Evolutionary conservation across 225 moss, liverwort and hornwort genomes (phyloP), one percentile per base, ranked within the genome.

Genomic region (Physcomitrellopsis africana): DNA sequence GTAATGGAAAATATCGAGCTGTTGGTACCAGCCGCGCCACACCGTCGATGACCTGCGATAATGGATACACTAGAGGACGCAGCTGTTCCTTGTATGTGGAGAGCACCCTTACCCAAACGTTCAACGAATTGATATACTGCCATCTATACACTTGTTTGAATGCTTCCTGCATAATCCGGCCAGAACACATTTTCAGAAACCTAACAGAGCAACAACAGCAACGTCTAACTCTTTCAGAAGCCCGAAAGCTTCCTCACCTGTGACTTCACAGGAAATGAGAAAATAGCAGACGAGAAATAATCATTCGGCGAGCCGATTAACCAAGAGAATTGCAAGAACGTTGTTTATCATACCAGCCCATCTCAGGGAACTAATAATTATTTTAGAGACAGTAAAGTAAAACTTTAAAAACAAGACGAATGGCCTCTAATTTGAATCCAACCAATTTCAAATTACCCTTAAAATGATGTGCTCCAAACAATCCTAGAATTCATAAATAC

Each of bases 91-190:
- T 84, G 52, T 93, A 92, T 55, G 78, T 80, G 32, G 93, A 90
- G 51, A 93, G 81, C 18, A 95, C 84, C 64, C 88, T 85, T 68
- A 95, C 99, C 99, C 99, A 99, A 22, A 99, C 81, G 47, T 84
- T 91, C 51, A 99, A 86, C 75, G 90, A 95, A 48, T 95, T 99
- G 8, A 99, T 85, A 59, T 93, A 99, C 72, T 95, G 99, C 95
- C 95, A 99, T 77, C 90, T 89, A 69, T 99, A 99, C 41, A 99
- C 95, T 61, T 83, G 87, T 81, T 93, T 99, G 81, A 92, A 95
- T 37, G 93, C 87, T 57, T 92, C 92, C 93, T 93, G 91, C 69
- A 82, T 41, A 82, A 53, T 42, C 51, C 24, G 78, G 64, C 71
- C 75, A 67, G 62, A 53, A 3, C 1, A 14, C 11, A 3, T 63